phyloP scores from a whole-genome alignment of 2,329 filamentous ascomycete genomes.

The Hansfordia pulvinata region DNA sequence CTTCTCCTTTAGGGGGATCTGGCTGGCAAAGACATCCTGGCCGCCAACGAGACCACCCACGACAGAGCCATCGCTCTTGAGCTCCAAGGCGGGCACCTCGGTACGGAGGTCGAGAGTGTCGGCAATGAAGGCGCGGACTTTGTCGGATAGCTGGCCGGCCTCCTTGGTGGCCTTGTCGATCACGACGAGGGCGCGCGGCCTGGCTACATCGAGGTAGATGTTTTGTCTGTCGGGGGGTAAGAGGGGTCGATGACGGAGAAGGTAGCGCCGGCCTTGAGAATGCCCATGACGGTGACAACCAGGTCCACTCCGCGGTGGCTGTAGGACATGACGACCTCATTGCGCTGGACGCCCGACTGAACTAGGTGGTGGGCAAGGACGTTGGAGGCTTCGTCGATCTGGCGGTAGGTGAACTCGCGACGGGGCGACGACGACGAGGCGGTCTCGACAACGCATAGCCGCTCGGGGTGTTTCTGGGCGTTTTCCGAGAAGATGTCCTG shows the following conservation, averaged over 20 bases:
- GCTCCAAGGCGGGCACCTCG: slow-evolving; percentile 57
- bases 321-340: slow-evolving; percentile 90
- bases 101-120: slow-evolving; percentile 60
- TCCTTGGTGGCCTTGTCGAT: slow-evolving; percentile 63
- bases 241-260: slow-evolving; percentile 62
- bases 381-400: slow-evolving; percentile 79
- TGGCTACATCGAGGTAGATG: slow-evolving; percentile 70
- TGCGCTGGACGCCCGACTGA: slow-evolving; percentile 56
- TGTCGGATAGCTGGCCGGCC: slow-evolving; percentile 38
- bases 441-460: slow-evolving; percentile 35
- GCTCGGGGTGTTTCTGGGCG: slow-evolving; percentile 53
- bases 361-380: slow-evolving; percentile 67
- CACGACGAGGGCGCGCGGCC: slow-evolving; percentile 56
- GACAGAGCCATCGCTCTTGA: slow-evolving; percentile 59
- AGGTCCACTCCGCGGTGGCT: slow-evolving; percentile 65
- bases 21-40: slow-evolving; percentile 49
- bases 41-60: slow-evolving; percentile 54
- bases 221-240: slow-evolving; percentile 74
- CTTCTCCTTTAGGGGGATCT: slow-evolving; percentile 33
- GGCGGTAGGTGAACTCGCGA: slow-evolving; percentile 65
- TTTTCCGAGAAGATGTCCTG: slow-evolving; percentile 57
- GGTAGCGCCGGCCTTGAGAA: slow-evolving; percentile 46
- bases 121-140: slow-evolving; percentile 52
- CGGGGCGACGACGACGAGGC: slow-evolving; percentile 31
- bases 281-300: slow-evolving; percentile 64